These are phyloP conservation scores for Penicillium psychrofluorescens DNA, from an alignment of 495 filamentous ascomycete species.

Conservation along the genomic window DNA sequence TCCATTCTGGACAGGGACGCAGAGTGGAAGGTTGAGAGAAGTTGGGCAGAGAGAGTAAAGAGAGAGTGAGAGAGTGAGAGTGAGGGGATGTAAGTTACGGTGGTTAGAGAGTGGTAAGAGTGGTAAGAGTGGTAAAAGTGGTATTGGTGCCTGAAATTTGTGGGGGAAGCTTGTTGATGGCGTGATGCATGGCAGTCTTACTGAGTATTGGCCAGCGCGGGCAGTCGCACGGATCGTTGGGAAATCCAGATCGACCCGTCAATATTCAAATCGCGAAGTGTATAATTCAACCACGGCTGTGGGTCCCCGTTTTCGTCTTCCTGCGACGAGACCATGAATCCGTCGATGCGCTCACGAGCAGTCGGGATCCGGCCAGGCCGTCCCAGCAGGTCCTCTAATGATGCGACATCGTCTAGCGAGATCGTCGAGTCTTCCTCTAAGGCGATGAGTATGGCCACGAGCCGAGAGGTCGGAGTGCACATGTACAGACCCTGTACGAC, in stretches of 20 bases:
- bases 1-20: too few relatives aligned
- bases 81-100: too few relatives aligned
- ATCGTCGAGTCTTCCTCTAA: conserved; percentile 10
- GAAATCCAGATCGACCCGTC: conserved; percentile 4
- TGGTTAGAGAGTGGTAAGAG: too few relatives aligned
- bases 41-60: too few relatives aligned
- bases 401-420: not conserved
- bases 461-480: conserved; percentile 10
- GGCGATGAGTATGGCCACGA: conserved; percentile 5
- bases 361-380: conserved; percentile 6
- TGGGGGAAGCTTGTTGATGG: too few relatives aligned
- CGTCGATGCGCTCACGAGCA: conserved; percentile 4
- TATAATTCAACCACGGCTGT: conserved; percentile 7
- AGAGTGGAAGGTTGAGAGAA: too few relatives aligned
- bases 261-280: not conserved
- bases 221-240: conserved; percentile 3
- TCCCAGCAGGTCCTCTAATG: not conserved
- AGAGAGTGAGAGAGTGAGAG: too few relatives aligned
- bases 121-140: too few relatives aligned
- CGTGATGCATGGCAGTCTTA: too few relatives aligned
- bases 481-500: conserved; percentile 18
- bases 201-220: not conserved
- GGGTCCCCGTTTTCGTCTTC: not conserved
- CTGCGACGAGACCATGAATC: conserved; percentile 9
- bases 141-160: too few relatives aligned